Conservation (phyloP, 768 basidiomycete species). For the Naganishia vishniacii region DNA sequence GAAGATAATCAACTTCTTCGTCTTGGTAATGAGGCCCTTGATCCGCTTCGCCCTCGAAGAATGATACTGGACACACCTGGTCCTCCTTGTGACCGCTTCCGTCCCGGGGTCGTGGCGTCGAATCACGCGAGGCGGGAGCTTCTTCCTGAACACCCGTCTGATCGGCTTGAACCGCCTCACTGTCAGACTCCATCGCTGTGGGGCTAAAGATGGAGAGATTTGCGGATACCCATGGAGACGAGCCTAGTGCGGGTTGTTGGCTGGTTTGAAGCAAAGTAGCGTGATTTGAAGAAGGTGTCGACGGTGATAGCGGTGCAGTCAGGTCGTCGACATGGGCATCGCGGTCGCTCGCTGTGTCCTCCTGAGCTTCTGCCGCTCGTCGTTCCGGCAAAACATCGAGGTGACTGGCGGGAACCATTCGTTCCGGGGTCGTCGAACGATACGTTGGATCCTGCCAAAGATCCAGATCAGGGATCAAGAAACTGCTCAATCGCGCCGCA, state of each 20-base stretch:
- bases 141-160: neutral
- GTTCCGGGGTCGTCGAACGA: too few species aligned
- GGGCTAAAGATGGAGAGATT: constrained; percentile 14
- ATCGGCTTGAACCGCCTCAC: neutral
- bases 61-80: too few species aligned
- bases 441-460: too few species aligned
- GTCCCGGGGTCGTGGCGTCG: neutral
- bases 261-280: too few species aligned
- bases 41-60: neutral
- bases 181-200: neutral
- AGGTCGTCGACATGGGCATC: neutral
- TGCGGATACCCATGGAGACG: constrained; percentile 5
- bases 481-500: neutral
- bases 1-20: neutral
- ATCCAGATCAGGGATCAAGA: too few species aligned
- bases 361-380: neutral
- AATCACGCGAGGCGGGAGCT: neutral
- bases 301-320: neutral
- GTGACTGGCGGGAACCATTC: too few species aligned
- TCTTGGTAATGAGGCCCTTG: neutral
- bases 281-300: neutral
- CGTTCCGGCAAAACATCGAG: too few species aligned
- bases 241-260: neutral
- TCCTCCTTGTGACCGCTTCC: neutral
- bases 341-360: neutral